A percentile compares a stretch with the other conserved stretches of the same genome.
Conservation (phyloP, 495 filamentous ascomycete species). For the Aspergillus taichungensis region DNA sequence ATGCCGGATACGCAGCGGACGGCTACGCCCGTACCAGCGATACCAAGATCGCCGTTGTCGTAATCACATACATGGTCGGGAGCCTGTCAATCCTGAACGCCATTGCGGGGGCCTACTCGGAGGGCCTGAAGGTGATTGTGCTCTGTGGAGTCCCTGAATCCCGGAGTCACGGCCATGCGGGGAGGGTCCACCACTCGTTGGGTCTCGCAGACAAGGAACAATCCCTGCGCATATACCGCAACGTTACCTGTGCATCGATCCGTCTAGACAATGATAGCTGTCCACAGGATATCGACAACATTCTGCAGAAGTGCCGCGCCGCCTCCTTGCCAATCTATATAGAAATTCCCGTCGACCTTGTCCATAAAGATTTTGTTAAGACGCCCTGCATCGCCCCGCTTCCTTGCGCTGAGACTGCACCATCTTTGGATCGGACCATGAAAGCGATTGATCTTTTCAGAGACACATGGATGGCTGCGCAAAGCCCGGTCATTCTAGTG, state of each 20-base stretch:
- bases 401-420: too few relatives aligned
- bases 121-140: slow-evolving; percentile 66
- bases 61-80: slow-evolving; percentile 71
- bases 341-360: not conserved
- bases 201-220: not conserved
- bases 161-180: not conserved
- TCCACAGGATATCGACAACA: not conserved
- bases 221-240: not conserved
- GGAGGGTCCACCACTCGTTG: slow-evolving; percentile 2
- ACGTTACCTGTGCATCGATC: not conserved
- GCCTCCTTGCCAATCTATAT: slow-evolving; percentile 9
- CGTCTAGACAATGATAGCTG: not conserved
- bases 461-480: slow-evolving; percentile 2
- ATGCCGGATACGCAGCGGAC: slow-evolving; percentile 70
- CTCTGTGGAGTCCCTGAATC: slow-evolving; percentile 46
- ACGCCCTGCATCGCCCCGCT: too few relatives aligned
- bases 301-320: not conserved
- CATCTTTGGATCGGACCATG: too few relatives aligned
- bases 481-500: slow-evolving; percentile 6
- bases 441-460: not conserved
- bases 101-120: slow-evolving; percentile 58
- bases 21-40: slow-evolving; percentile 55
- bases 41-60: slow-evolving; percentile 57
- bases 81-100: slow-evolving; percentile 65
- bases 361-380: not conserved